Base-by-base conservation (phyloP, 2,329 filamentous ascomycete genomes). In the Fusarium aywerte region DNA sequence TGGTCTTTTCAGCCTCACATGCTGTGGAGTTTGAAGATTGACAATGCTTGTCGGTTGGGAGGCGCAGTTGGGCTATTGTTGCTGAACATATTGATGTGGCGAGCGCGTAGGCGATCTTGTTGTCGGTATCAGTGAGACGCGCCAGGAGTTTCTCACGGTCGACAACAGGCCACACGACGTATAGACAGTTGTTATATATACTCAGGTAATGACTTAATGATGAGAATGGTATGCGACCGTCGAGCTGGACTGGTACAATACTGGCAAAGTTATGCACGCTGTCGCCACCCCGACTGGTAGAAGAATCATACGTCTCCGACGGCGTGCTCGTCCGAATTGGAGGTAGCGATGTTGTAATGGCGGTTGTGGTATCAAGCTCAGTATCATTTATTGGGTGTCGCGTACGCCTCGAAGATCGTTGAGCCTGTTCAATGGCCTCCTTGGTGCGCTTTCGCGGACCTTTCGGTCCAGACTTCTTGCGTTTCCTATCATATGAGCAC, bases 401-500 rank as follows among this genome's bases (percentile, higher is more conserved):
- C 20, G 21, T 21, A 9, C 27, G 43, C 32, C 23, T 21, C 21
- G 44, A 29, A 12, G 55, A 53, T 16, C 42, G 40, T 12, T 62
- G 58, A 39, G 29, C 40, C 23, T 65, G 32, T 12, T 49, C 23
- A 33, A 65, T 65, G 11, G 43, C 62, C 13, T 65, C 61, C 10
- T 65, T 65, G 12, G 62, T 65, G 8, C 48, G 60, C 20, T 65
- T 65, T 12, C 62, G 48, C 2, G 62, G 62, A 23, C 62, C 62
- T 13, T 65, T 65, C 0, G 62, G 62, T 0, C 62, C 62, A 1
- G 60, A 59, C 21, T 65, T 65, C 38, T 65, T 65, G 10, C 62
- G 62, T 39, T 60, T 54, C 16, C 62, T 51, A 6, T 47, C 38
- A n/a, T 59, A 63, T 11, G 62, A 65, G 21, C 62, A 65, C 3